These are phyloP conservation scores for Paraglomus brasilianum DNA, from an alignment of 192 early-diverging fungal genomes.

Conservation along the genomic window DNA sequence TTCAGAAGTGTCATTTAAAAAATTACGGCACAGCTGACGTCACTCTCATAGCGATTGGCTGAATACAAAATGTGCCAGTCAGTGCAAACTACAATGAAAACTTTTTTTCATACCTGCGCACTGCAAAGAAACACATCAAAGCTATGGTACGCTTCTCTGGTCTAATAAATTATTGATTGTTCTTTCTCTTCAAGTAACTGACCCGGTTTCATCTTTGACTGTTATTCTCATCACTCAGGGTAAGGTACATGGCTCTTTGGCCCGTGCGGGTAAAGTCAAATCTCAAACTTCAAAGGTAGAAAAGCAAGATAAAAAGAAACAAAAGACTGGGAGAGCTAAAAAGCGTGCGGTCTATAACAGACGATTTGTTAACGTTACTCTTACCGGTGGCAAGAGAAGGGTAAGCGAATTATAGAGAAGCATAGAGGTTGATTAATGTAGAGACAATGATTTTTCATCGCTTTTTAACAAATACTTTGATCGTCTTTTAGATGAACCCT, in stretches of 20 bases:
- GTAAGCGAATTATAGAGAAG: constrained; percentile 41
- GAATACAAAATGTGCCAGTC: no score
- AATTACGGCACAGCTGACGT: no score
- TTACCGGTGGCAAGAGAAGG: constrained; percentile 88
- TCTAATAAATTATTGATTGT: no score
- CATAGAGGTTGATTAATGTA: not conserved
- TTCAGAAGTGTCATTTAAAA: no score
- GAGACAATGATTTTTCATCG: not conserved
- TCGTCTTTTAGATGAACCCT: constrained; percentile 45
- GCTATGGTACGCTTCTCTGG: no score
- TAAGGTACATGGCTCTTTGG: constrained; percentile 99
- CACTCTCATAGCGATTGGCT: no score
- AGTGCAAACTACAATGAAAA: no score
- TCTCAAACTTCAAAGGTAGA: constrained; percentile 98
- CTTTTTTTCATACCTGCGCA: no score
- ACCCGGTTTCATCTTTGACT: no score
- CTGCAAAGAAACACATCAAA: no score
- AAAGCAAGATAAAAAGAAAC: constrained; percentile 96
- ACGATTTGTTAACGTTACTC: constrained; percentile 94
- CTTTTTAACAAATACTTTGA: not conserved
- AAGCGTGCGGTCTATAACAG: constrained; percentile 96
- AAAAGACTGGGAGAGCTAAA: constrained; percentile 88
- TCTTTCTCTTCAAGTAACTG: no score
- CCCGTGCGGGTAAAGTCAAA: constrained; percentile 99
- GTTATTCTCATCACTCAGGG: no score